Base-by-base conservation (phyloP, 495 filamentous ascomycete genomes). In the Cercophora scortea region DNA sequence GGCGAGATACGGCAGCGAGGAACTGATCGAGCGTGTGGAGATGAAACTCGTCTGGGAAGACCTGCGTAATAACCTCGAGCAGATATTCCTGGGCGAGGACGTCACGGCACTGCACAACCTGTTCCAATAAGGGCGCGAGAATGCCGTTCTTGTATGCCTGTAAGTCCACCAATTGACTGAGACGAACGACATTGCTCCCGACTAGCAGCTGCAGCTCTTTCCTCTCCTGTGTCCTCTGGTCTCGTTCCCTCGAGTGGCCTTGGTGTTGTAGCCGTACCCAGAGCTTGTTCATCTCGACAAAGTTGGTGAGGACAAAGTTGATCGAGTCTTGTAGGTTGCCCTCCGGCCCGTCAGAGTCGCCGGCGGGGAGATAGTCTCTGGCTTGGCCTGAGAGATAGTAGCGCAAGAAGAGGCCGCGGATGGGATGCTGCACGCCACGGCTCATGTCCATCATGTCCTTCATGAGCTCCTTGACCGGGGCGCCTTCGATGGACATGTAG, bases 381-480 rank as follows among this genome's bases (percentile, higher is more conserved):
- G 92, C 93, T 73, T 97, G 92, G 15, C 91, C 91, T 33, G 88
- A 89, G 33, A 97, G 80, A 60, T 96, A 98, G 70, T 97, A 98
- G 65, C 93, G 82, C 56, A 98, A 71, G 68, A 98, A 98, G 39
- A 98, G 74, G 3, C 93, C 93, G 45, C 93, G 86, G 45, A 96
- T 88, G 2, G 93, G 93, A 63, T 98, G 94, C 63, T 98, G 93
- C 32, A 98, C 89, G 45, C 93, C 93, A 55, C 93, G 81, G 69
- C 89, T 96, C 93, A 98, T 98, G 72, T 98, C 93, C 93, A 98
- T 98, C 93, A 98, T 98, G 65, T 98, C 93, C 70, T 98, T 98
- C 93, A 98, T 98, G 51, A 98, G 90, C 73, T 98, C 93, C 72
- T 98, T 98, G 56, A 98, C 92, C 4, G 93, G 93, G 43, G 93